These are phyloP conservation scores for Umbilicus rupestris DNA, from an alignment of 164 flowering plant genomes.

Conservation along the genomic window DNA sequence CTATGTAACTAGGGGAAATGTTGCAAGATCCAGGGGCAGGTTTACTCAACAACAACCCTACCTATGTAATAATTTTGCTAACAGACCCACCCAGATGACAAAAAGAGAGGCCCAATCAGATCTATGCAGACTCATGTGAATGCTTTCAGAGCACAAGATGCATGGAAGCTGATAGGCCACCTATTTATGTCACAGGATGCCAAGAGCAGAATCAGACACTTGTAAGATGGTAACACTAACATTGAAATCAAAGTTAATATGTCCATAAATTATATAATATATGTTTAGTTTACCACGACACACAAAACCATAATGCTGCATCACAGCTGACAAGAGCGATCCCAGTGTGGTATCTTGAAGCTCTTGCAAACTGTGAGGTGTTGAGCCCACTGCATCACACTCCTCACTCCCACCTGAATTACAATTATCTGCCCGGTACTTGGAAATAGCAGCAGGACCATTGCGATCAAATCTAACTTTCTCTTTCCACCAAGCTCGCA, in stretches of 20 bases:
- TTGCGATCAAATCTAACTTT: slow-evolving; percentile 75
- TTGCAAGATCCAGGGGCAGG: background rate
- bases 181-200: background rate
- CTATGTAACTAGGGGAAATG: background rate
- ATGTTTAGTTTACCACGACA: no score
- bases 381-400: slow-evolving; percentile 22
- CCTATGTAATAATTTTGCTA: background rate
- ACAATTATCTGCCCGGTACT: slow-evolving; percentile 34
- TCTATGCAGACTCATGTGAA: background rate
- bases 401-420: slow-evolving; percentile 32
- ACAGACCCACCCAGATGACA: no score
- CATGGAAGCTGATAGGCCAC: background rate
- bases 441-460: slow-evolving; percentile 75
- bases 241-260: no score
- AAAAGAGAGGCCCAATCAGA: background rate
- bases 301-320: slow-evolving; percentile 35
- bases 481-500: slow-evolving; percentile 91
- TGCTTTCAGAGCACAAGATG: background rate
- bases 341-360: slow-evolving; percentile 52
- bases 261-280: no score
- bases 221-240: background rate
- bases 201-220: background rate
- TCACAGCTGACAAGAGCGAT: slow-evolving; percentile 41
- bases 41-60: background rate
- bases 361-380: slow-evolving; percentile 43